These are phyloP conservation scores for Cyclocybe aegerita DNA, from an alignment of 768 basidiomycete species.

Conservation along the genomic window DNA sequence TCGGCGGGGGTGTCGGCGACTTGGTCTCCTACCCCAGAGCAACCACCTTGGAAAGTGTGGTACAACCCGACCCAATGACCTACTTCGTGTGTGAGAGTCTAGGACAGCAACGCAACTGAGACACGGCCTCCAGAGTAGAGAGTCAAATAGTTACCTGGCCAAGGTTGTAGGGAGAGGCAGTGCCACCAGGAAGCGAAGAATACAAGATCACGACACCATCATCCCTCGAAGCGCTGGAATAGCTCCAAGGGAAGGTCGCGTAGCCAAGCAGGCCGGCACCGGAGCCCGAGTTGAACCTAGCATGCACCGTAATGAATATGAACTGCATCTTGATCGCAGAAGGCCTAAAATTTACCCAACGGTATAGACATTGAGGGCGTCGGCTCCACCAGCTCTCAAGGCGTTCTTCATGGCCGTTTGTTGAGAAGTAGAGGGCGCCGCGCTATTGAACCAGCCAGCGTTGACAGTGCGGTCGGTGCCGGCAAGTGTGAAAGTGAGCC, in stretches of 20 bases:
- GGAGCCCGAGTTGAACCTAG: conserved; percentile 42
- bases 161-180: conserved; percentile 39
- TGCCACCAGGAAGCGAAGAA: conserved; percentile 44
- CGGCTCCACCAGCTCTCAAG: conserved; percentile 39
- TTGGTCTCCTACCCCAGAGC: conserved; percentile 36
- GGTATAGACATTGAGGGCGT: conserved; percentile 48
- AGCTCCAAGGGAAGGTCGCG: conserved; percentile 49
- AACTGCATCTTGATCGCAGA: too few relatives aligned
- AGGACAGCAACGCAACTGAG: neutral
- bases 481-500: conserved; percentile 40
- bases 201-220: conserved; percentile 48
- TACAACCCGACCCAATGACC: conserved; percentile 64
- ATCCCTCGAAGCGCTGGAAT: conserved; percentile 36
- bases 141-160: conserved; percentile 28
- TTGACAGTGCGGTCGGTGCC: conserved; percentile 44
- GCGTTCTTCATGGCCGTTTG: conserved; percentile 50
- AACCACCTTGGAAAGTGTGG: conserved; percentile 60
- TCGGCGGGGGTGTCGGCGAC: conserved; percentile 50
- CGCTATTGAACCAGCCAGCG: conserved; percentile 47
- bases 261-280: conserved; percentile 51
- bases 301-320: conserved; percentile 23
- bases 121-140: too few relatives aligned
- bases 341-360: conserved; percentile 33
- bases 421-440: conserved; percentile 28
- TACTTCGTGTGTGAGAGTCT: conserved; percentile 54